Conservation (phyloP, 2,329 filamentous ascomycete species). For the Periglandula ipomoeae region DNA sequence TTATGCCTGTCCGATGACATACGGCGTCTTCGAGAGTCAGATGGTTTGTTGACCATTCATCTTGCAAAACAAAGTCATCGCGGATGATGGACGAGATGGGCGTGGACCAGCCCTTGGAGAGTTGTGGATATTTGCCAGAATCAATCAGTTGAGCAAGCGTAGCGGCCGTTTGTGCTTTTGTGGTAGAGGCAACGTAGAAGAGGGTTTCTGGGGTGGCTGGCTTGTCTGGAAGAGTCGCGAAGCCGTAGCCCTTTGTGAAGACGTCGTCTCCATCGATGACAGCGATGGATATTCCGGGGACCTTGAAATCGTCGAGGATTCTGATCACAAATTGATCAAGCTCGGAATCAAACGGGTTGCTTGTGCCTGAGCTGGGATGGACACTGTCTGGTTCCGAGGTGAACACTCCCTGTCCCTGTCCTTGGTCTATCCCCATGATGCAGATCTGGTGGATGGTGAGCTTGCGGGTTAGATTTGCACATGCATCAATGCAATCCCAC, state of each 20-base stretch:
- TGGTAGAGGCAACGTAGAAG: too few species aligned
- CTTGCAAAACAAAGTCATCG: slow-evolving; percentile 42
- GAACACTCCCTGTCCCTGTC: too few species aligned
- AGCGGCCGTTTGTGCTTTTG: too few species aligned
- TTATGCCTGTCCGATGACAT: slow-evolving; percentile 41
- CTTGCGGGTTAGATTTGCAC: too few species aligned
- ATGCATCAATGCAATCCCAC: too few species aligned
- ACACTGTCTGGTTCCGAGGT: too few species aligned
- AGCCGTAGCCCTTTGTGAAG: slow-evolving; percentile 25
- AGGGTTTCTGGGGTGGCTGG: too few species aligned
- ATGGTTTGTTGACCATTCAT: slow-evolving; percentile 35
- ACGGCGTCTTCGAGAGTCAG: slow-evolving; percentile 46
- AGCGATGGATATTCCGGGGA: slow-evolving; percentile 39
- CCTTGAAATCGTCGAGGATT: slow-evolving; percentile 27
- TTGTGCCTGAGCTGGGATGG: too few species aligned
- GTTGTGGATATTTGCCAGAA: slow-evolving; percentile 20
- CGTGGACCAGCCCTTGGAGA: slow-evolving; percentile 9
- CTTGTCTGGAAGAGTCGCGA: slow-evolving; percentile 24
- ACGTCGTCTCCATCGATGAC: slow-evolving; percentile 36
- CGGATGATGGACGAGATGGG: slow-evolving; percentile 37
- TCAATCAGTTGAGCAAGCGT: slow-evolving; percentile 34
- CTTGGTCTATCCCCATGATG: too few species aligned
- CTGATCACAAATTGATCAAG: too few species aligned
- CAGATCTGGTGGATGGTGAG: too few species aligned
- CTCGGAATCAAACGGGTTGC: too few species aligned